Base-by-base conservation (phyloP, 257 asterid genomes). In the Primulina eburnea region DNA sequence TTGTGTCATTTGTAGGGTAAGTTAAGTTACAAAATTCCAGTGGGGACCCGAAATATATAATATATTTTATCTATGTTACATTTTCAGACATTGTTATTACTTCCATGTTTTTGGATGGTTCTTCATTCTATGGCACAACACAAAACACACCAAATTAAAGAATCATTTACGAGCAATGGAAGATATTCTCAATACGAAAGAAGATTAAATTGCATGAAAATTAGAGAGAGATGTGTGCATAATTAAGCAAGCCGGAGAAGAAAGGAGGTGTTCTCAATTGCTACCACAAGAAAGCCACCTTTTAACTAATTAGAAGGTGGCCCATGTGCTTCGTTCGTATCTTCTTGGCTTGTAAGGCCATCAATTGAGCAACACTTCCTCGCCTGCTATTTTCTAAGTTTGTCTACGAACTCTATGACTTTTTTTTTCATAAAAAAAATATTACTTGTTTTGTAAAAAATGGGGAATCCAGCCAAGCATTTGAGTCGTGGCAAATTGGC, bases 1-100 rank as follows among this genome's bases (percentile, higher is more conserved):
- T 5, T 56, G 32, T 68, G 64, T 68, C 57, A 58, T 57, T 37
- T 58, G 73, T 29, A 32, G 65, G 53, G 73, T 32, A 33, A n/a
- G 65, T 33, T 2, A 33, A n/a, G 65, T 33, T 2, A 69, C 65
- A 69, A 69, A 18, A n/a, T 30, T 32, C 7, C 66, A 8, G 10
- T 38, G 14, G 47, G 47, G 47, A 38, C 14, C 9, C 4, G 1
- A 0, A 38, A 38, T 38, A 38, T 38, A 34, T 34, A 34, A 34
- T 34, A 6, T 38, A 38, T 28, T 28, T 28, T 28, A 28, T 38
- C 47, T 3, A 24, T 38, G 47, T 38, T 38, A 38, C 47, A 38
- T 8, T 8, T 38, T 38, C 12, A 47, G 55, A 3, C 55, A 47
- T 14, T 18, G 6, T 16, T 47, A 14, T 11, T 20, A 47, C 14